phyloP scores from a whole-genome alignment of 2,329 filamentous ascomycete genomes.

The Curvularia sp. region DNA sequence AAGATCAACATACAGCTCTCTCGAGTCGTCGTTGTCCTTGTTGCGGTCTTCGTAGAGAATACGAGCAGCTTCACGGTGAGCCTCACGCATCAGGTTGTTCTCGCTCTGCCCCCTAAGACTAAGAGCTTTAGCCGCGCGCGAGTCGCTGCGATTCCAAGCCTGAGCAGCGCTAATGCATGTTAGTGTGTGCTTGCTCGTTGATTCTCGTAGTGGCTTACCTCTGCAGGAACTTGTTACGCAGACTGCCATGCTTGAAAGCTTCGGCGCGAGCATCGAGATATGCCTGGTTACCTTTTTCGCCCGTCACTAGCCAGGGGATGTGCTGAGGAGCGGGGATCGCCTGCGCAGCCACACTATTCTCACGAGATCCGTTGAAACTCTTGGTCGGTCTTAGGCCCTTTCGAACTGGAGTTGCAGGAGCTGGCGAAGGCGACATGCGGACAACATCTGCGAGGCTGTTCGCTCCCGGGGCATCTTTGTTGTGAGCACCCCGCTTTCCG shows the following conservation, averaged over 20 bases:
- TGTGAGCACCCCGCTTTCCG: conserved; percentile 84
- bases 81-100: conserved; percentile 96
- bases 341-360: conserved; percentile 81
- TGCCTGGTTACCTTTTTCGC: conserved; percentile 85
- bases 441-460: conserved; percentile 92
- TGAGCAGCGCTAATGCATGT: conserved; percentile 76
- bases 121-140: conserved; percentile 91
- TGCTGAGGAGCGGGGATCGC: conserved; percentile 88
- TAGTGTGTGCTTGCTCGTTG: conserved; percentile 9
- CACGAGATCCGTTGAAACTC: conserved; percentile 69
- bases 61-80: conserved; percentile 89
- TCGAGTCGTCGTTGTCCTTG: conserved; percentile 64
- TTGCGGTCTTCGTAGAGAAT: conserved; percentile 95
- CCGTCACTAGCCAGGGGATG: conserved; percentile 96
- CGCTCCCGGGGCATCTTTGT: conserved; percentile 61
- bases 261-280: conserved; percentile 95
- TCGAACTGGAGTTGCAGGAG: conserved; percentile 63
- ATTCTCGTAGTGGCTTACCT: conserved; percentile 63
- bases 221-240: conserved; percentile 96
- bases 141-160: conserved; percentile 98
- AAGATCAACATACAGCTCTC: conserved; percentile 91
- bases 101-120: conserved; percentile 94
- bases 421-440: conserved; percentile 91
- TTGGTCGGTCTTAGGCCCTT: conserved; percentile 70
- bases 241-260: conserved; percentile 94